Base-by-base conservation (phyloP, 768 basidiomycete genomes). In the Lactifluus echinatus region DNA sequence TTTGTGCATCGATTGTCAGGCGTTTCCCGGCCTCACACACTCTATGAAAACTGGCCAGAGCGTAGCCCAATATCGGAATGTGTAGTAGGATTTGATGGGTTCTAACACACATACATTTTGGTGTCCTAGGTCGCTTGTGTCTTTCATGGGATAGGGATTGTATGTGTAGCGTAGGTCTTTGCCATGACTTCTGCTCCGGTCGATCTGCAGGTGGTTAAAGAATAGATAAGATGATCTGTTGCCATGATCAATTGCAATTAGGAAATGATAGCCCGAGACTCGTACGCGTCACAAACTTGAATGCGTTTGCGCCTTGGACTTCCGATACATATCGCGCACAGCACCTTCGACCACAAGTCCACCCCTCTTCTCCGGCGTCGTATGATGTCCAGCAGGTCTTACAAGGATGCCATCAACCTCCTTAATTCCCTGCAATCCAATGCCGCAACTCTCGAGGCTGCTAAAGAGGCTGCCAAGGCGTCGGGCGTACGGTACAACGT, bases 341-440 rank as follows among this genome's bases (percentile, higher is more conserved):
- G 42, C 34, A 29, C 24, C 19, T 19, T 15, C 44, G 31, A 29
- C 23, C 34, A 23, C 54, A 56, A n/a, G 1, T 29, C 26, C 8
- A 21, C 23, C 33, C 31, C 52, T n/a, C 15, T 34, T 23, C 47
- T 52, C 49, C 50, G 33, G 37, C 42, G 48, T 36, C 69, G 74
- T 61, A 68, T 58, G 31, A 88, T 90, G 85, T 77, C 83, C 26
- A 73, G 76, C 28, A 75, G 80, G 64, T 78, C 82, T 3, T 93
- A 92, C 67, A 74, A 76, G 64, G 84, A 89, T 63, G 90, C 90
- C 0, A 74, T 93, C 42, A 78, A 82, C 43, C 73, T 76, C 58
- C 76, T 93, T 47, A 93, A 93, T 69, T 76, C 85, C 36, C 75
- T 92, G 2, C 94, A 99, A 69, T 88, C 87, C 28, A 99, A 98